Base-by-base conservation (phyloP, 352 stramenopile genomes). In the Globisporangium yorkense region DNA sequence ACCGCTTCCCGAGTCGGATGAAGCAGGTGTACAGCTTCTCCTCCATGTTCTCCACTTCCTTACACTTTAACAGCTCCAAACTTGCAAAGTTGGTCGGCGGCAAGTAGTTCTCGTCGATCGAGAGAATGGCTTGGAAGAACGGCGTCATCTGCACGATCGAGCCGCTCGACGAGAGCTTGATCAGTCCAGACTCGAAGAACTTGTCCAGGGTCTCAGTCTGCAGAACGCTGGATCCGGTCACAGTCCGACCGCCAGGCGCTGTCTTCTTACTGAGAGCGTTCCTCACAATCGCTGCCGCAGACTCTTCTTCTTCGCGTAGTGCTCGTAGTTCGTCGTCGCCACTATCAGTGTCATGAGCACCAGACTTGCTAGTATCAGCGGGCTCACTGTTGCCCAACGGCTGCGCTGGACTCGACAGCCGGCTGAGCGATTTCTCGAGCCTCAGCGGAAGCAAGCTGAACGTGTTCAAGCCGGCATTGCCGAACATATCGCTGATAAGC, bases 61-160 rank as follows among this genome's bases (percentile, higher is more conserved):
- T 80, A 62, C 73, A 85, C 29, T 78, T 79, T 46, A 79, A 67
- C 3, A 88, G 65, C 49, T 88, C 77, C 9, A 80, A 53, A 21
- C 74, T 84, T 0, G 72, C 71, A 54, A 84, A 76, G 54, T 84
- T 87, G 0, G 74, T 73, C 0, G 68, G 72, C 18, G 72, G 66
- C 13, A 84, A 54, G 33, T 87, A 87, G 1, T 51, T 54, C 49
- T 81, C 71, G 31, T 87, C 71, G 29, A 85, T 74, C 24, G 75
- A 80, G 3, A 84, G 46, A 8, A 84, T 73, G 0, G 76, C 74
- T 21, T 73, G 61, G 46, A 82, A 82, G 29, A 75, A 82, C 12
- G 75, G 69, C 15, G 71, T 75, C 7, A 72, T 60, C 39, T 81
- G 64, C 1, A 54, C 62, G 35, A 81, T 57, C 18, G 54, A 73